phyloP scores from a whole-genome alignment of 768 basidiomycete genomes.

The Kwoniella pini region DNA sequence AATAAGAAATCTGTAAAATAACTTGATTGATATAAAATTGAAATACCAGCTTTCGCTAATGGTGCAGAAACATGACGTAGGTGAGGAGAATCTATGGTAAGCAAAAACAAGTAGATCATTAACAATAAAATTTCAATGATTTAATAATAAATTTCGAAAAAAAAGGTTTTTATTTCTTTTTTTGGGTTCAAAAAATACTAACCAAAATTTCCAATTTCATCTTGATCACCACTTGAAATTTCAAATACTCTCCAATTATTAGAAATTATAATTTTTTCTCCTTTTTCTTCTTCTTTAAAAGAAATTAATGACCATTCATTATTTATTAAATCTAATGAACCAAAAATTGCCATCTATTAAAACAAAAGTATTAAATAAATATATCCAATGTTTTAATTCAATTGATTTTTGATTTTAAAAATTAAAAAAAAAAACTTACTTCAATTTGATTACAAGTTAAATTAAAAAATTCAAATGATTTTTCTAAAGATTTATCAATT shows the following conservation, averaged over 20 bases:
- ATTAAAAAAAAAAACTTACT: constrained; percentile 19
- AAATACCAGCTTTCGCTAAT: constrained; percentile 42
- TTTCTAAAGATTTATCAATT: constrained; percentile 25
- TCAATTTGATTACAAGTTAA: constrained; percentile 44
- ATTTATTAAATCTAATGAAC: constrained; percentile 30
- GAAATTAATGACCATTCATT: constrained; percentile 27
- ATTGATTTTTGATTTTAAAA: not conserved
- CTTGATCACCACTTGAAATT: constrained; percentile 41
- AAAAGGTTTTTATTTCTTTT: too few species aligned
- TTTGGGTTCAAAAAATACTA: too few species aligned
- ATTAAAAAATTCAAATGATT: constrained; percentile 45
- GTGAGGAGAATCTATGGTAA: constrained; percentile 39
- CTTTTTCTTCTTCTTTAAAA: constrained; percentile 1
- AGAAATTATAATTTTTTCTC: constrained; percentile 30
- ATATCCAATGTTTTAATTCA: not conserved
- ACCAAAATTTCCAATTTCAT: constrained; percentile 41
- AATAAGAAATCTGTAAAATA: constrained; percentile 38
- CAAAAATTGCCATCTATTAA: constrained; percentile 46
- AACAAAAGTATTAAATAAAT: not conserved
- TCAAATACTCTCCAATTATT: constrained; percentile 44
- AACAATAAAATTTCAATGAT: too few species aligned
- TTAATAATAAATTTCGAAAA: too few species aligned
- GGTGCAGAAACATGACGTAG: constrained; percentile 43
- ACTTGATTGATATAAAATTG: constrained; percentile 34
- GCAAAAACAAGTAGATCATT: not conserved